Evolutionary conservation across 176 grass and related monocot species (phyloP).

Genomic region (Eleusine indica): DNA sequence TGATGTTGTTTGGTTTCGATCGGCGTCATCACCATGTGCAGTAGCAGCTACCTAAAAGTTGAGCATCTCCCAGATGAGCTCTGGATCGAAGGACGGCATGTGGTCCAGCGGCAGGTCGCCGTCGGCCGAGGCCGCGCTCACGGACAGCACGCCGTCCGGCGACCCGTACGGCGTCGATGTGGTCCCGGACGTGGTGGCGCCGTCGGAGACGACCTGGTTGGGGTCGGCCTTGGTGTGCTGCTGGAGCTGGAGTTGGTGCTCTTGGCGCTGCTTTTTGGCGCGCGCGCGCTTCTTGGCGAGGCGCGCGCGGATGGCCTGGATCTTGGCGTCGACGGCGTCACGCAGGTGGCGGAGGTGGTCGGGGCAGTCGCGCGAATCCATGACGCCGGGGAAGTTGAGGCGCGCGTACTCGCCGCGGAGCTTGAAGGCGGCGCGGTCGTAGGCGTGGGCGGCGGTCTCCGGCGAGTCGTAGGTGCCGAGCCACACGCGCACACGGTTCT

Average conservation of each 20-base stretch:
- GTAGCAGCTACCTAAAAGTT: conserved; percentile 47
- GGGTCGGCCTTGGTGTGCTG: not conserved
- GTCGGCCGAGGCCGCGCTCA: conserved; percentile 35
- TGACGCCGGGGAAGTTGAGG: conserved; percentile 92
- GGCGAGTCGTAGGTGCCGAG: conserved; percentile 97
- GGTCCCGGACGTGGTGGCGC: conserved; percentile 27
- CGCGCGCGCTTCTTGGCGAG: conserved; percentile 55
- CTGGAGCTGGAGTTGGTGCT: not conserved
- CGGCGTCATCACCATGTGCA: not conserved
- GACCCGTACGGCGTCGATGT: conserved; percentile 39
- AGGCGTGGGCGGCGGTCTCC: conserved; percentile 85
- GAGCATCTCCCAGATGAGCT: conserved; percentile 87
- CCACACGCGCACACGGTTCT: conserved; percentile 94
- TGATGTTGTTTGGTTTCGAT: not conserved
- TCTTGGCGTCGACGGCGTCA: conserved; percentile 78
- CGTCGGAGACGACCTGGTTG: conserved; percentile 19
- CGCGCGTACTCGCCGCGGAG: conserved; percentile 97
- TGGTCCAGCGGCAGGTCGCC: conserved; percentile 54
- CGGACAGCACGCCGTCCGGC: conserved; percentile 27
- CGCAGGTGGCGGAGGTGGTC: conserved; percentile 55
- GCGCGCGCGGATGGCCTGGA: conserved; percentile 88
- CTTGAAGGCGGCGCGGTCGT: conserved; percentile 83
- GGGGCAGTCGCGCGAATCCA: conserved; percentile 45
- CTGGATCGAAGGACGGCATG: conserved; percentile 89
- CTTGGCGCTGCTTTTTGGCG: conserved; percentile 44